A percentile compares a stretch with the other conserved stretches of the same genome.
Evolutionary conservation across 2,329 filamentous ascomycete species (phyloP).

Genomic region (Ampelomyces quisqualis): DNA sequence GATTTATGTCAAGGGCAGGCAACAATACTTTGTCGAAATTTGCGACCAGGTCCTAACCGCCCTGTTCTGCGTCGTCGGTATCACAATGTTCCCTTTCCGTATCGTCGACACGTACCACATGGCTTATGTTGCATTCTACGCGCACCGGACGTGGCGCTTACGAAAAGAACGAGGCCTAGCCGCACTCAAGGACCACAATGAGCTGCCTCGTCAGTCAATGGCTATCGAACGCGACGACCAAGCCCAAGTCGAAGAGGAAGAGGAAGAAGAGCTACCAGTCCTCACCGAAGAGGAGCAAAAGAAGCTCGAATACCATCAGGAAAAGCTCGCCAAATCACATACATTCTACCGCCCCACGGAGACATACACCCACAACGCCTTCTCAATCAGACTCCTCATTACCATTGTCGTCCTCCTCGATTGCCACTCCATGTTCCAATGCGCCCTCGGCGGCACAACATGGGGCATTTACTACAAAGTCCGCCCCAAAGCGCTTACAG

Average conservation of each 20-base stretch:
- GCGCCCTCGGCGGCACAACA: conserved; percentile 73
- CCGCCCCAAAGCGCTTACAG: conserved; percentile 73
- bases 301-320: conserved; percentile 72
- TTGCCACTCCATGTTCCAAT: conserved; percentile 76
- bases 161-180: conserved; percentile 63
- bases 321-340: conserved; percentile 76
- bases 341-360: conserved; percentile 89
- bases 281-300: conserved; percentile 65
- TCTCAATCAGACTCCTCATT: conserved; percentile 71
- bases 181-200: conserved; percentile 66
- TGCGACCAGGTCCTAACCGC: conserved; percentile 62
- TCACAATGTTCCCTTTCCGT: conserved; percentile 67
- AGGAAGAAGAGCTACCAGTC: conserved; percentile 50
- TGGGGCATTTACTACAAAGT: conserved; percentile 74
- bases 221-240: conserved; percentile 46
- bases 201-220: conserved; percentile 56
- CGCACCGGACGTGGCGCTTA: conserved; percentile 63
- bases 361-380: conserved; percentile 78
- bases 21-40: conserved; percentile 60
- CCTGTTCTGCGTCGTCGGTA: conserved; percentile 63
- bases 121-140: conserved; percentile 74
- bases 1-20: conserved; percentile 74
- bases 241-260: conserved; percentile 10
- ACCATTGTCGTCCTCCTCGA: conserved; percentile 75
- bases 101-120: conserved; percentile 84